These are phyloP conservation scores for Glebionis coronaria DNA, from an alignment of 129 eudicot genomes.

Conservation along the genomic window DNA sequence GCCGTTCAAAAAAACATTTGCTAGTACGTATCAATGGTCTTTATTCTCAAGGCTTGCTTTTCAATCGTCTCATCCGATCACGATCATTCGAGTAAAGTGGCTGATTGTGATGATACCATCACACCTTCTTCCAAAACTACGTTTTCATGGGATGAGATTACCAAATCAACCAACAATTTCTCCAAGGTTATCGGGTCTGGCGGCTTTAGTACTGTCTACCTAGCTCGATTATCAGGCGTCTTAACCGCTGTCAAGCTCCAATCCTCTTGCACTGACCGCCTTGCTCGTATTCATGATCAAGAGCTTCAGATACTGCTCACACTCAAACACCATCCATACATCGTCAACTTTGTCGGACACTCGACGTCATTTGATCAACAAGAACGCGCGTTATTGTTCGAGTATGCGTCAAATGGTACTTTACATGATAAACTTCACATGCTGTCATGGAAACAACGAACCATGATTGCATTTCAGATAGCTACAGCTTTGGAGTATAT, in stretches of 20 bases:
- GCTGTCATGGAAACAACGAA: constrained; percentile 57
- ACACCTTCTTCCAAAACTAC: constrained; percentile 11
- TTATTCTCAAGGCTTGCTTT: constrained; percentile 23
- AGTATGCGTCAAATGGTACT: constrained; percentile 61
- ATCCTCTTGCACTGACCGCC: constrained; percentile 44
- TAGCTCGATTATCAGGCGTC: constrained; percentile 41
- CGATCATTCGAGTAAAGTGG: constrained; percentile 15
- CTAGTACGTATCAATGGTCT: constrained; percentile 13
- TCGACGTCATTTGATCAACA: constrained; percentile 23
- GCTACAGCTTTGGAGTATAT: constrained; percentile 63
- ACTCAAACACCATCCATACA: constrained; percentile 54
- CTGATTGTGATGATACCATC: constrained; percentile 11
- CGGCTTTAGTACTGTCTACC: constrained; percentile 76
- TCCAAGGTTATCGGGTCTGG: constrained; percentile 59
- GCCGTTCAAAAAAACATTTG: neutral
- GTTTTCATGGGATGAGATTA: constrained; percentile 52
- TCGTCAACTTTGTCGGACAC: constrained; percentile 64
- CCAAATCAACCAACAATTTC: constrained; percentile 36
- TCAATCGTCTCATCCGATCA: constrained; percentile 8
- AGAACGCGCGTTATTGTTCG: constrained; percentile 64
- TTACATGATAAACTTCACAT: constrained; percentile 54
- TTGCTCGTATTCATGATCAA: constrained; percentile 41
- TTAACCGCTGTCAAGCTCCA: constrained; percentile 62
- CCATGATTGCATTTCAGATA: constrained; percentile 56
- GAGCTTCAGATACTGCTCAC: constrained; percentile 51